Conservation (phyloP, 768 basidiomycete genomes). For the Naganishia friedmannii region DNA sequence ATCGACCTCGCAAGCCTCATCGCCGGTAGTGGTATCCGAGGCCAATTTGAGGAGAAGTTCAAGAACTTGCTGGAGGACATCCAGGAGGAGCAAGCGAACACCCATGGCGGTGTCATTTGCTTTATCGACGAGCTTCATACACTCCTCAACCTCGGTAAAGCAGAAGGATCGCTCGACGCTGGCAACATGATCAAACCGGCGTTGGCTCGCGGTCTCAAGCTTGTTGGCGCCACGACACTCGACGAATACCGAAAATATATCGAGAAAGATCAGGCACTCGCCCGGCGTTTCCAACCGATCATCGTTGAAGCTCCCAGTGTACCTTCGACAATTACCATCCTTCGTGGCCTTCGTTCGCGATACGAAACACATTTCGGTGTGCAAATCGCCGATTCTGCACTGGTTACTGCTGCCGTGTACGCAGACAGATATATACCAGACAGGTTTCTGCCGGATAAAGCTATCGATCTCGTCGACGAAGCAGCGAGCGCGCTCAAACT, state of each 20-base stretch:
- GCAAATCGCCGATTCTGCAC: conserved; percentile 79
- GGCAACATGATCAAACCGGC: conserved; percentile 88
- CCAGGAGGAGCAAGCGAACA: conserved; percentile 59
- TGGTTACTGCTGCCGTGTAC: conserved; percentile 87
- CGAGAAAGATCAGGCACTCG: conserved; percentile 84
- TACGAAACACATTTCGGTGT: conserved; percentile 94
- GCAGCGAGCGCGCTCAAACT: conserved; percentile 81
- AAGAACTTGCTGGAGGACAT: conserved; percentile 85
- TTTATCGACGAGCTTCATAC: conserved; percentile 93
- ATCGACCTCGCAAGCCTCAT: conserved; percentile 79
- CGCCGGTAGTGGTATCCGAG: conserved; percentile 85
- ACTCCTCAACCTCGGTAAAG: conserved; percentile 82
- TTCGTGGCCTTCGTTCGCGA: conserved; percentile 74
- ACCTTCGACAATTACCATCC: conserved; percentile 61
- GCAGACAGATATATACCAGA: conserved; percentile 80
- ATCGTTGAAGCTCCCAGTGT: conserved; percentile 84
- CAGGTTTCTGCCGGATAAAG: conserved; percentile 81
- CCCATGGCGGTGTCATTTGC: conserved; percentile 70
- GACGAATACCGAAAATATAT: conserved; percentile 90
- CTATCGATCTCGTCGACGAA: conserved; percentile 80
- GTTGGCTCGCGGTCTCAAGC: conserved; percentile 76
- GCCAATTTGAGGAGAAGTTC: conserved; percentile 91
- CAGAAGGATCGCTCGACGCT: conserved; percentile 86
- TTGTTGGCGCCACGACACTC: conserved; percentile 86
- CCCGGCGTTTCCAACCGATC: conserved; percentile 86